Base-by-base conservation (phyloP, 2,329 filamentous ascomycete species). In the Ophiostoma pallidulum region DNA sequence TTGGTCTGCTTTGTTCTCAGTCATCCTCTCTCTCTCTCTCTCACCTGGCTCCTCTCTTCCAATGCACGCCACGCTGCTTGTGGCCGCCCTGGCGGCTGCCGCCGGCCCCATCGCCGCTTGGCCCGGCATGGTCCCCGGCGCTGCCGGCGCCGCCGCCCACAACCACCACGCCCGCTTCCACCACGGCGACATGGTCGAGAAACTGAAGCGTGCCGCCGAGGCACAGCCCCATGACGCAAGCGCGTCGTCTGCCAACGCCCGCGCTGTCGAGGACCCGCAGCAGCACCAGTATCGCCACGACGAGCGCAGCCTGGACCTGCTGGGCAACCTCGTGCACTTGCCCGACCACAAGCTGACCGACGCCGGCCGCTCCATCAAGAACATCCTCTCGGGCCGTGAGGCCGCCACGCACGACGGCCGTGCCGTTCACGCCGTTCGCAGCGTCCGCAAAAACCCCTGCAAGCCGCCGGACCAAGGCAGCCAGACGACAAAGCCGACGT, bases 291-390 rank as follows among this genome's bases (percentile, higher is more conserved):
- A 36, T 6, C 19, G 14, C 22, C 12, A 43, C 16, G 38, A 22
- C 16, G 14, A 14, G 10, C 18, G 13, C 38, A 31, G 32, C 33
- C 19, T 9, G 31, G 37, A 24, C 12, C 38, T 54, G 20, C 56
- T 71, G 13, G 69, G 69, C 18, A 67, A 71, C 48, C 64, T 71
- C 7, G 44, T 52, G 16, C 59, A 52, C 3, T 57, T 51, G 16
- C 5, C n/a, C 33, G 50, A 61, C 51, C 51, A 50, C 18, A 45
- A 62, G 22, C 62, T 71, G 35, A 62, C 62, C 5, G 48, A 55
- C 4, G 62, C 61, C 3, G 68, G 65, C 20, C 50, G 56, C 14
- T 56, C 58, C 12, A 62, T 70, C 59, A 67, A 65, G 54, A 55
- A 56, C 6, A 63, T 71, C 38, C 60, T 70, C 18, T 16, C 38